Conservation (phyloP, 1,284 basidiomycete species). For the Microbotryomycetes sp. region DNA sequence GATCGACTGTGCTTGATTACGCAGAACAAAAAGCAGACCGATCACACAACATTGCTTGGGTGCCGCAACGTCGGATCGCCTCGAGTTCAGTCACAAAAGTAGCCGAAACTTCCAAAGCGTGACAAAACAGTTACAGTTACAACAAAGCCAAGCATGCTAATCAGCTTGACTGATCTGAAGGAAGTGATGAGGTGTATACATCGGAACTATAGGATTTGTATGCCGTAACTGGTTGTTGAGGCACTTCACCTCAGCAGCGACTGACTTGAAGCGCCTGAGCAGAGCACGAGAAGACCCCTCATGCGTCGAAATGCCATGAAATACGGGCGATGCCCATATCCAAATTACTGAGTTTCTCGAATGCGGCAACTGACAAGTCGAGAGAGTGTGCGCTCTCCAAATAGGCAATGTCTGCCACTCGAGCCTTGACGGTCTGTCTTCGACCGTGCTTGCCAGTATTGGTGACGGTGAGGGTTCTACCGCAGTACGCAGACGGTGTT, state of each 20-base stretch:
- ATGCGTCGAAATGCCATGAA: neutral
- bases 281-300: no score
- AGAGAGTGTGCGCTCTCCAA: neutral
- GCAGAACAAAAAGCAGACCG: neutral
- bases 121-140: neutral
- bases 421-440: neutral
- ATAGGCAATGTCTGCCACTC: neutral
- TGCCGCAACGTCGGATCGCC: no score
- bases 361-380: neutral
- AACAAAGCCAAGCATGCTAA: neutral
- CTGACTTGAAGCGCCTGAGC: no score
- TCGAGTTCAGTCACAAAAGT: neutral
- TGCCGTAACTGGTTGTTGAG: neutral
- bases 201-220: neutral
- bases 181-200: neutral
- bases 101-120: no score
- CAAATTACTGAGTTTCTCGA: neutral
- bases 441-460: neutral
- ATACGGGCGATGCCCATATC: neutral
- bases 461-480: neutral
- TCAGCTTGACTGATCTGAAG: no score
- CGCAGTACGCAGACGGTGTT: neutral
- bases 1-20: neutral
- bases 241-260: no score
- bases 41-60: no score